These are phyloP conservation scores for Nicotiana tomentosiformis DNA, from an alignment of 257 asterid species.

Conservation along the genomic window DNA sequence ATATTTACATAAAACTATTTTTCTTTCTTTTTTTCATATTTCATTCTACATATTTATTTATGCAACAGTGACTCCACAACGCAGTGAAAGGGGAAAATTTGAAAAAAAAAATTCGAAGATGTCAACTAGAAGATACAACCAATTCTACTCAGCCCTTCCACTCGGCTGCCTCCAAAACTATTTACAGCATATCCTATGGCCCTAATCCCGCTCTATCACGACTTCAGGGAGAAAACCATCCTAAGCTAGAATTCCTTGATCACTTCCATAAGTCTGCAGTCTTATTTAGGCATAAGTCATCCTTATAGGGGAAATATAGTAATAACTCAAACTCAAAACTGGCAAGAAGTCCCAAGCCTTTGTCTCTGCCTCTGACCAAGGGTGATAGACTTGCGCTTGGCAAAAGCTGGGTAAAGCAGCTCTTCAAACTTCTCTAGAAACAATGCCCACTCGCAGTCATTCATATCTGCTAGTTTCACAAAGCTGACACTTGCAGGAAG, in stretches of 20 bases:
- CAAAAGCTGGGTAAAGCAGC: slow-evolving; percentile 69
- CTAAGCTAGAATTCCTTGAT: slow-evolving; percentile 29
- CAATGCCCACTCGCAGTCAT: slow-evolving; percentile 62
- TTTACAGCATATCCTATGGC: slow-evolving; percentile 38
- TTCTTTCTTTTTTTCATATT: slow-evolving; percentile 13
- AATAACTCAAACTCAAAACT: slow-evolving; percentile 56
- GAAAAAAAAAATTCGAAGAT: neutral
- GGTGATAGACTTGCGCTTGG: slow-evolving; percentile 50
- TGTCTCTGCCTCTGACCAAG: slow-evolving; percentile 74
- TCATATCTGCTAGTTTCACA: slow-evolving; percentile 89
- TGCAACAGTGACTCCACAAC: slow-evolving; percentile 38
- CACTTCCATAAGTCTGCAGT: slow-evolving; percentile 33
- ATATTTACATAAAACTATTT: slow-evolving; percentile 28
- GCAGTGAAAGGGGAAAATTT: slow-evolving; percentile 12
- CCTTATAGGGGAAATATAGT: slow-evolving; percentile 21
- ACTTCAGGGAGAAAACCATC: slow-evolving; percentile 19
- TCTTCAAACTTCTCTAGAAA: slow-evolving; percentile 80
- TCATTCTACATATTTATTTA: slow-evolving; percentile 54
- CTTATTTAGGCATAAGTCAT: slow-evolving; percentile 20
- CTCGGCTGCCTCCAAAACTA: slow-evolving; percentile 41
- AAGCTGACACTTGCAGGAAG: slow-evolving; percentile 70
- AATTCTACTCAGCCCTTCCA: slow-evolving; percentile 25
- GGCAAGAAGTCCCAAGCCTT: slow-evolving; percentile 99
- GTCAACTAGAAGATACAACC: slow-evolving; percentile 22
- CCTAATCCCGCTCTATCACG: slow-evolving; percentile 13